Percentiles rank a stretch among this genome's conserved stretches.
These are phyloP conservation scores for Mycosphaerella sp. DNA, from an alignment of 2,329 filamentous ascomycete genomes.

Conservation along the genomic window DNA sequence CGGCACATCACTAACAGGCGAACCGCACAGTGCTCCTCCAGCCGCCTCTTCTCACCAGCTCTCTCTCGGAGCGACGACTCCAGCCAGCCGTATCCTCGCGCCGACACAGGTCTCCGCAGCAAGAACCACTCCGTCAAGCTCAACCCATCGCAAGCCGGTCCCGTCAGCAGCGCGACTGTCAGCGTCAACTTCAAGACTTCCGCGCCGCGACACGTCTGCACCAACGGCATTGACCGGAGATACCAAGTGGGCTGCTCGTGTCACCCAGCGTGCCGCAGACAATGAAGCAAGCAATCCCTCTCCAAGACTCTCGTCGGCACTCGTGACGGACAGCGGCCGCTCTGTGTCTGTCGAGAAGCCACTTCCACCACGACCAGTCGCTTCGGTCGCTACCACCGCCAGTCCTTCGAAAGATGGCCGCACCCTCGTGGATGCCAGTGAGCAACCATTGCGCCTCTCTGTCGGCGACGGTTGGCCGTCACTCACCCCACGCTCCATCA, in stretches of 20 bases:
- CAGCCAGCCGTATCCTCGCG: constrained; percentile 12
- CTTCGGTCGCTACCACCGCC: constrained; percentile 27
- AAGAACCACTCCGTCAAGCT: constrained; percentile 14
- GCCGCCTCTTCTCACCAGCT: not conserved
- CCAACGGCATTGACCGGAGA: not conserved
- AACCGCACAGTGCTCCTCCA: not conserved
- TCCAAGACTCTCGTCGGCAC: not conserved
- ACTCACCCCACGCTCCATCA: constrained; percentile 17
- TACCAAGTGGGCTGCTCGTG: constrained; percentile 4
- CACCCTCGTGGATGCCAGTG: constrained; percentile 37
- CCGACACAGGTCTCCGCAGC: constrained; percentile 27
- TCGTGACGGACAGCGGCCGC: not conserved
- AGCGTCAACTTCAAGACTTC: not conserved
- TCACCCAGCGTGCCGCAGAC: not conserved
- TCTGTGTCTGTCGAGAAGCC: constrained; percentile 31
- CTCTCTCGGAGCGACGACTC: not conserved
- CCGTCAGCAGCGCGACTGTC: not conserved
- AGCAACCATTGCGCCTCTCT: constrained; percentile 24
- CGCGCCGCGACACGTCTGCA: not conserved
- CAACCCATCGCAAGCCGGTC: not conserved
- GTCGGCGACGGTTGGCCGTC: constrained; percentile 22
- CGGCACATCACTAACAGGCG: constrained; percentile 1
- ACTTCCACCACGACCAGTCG: constrained; percentile 37
- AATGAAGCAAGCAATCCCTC: not conserved
- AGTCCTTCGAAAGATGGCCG: constrained; percentile 35